Conservation (phyloP, 768 basidiomycete genomes). For the Kwoniella bestiolae region DNA sequence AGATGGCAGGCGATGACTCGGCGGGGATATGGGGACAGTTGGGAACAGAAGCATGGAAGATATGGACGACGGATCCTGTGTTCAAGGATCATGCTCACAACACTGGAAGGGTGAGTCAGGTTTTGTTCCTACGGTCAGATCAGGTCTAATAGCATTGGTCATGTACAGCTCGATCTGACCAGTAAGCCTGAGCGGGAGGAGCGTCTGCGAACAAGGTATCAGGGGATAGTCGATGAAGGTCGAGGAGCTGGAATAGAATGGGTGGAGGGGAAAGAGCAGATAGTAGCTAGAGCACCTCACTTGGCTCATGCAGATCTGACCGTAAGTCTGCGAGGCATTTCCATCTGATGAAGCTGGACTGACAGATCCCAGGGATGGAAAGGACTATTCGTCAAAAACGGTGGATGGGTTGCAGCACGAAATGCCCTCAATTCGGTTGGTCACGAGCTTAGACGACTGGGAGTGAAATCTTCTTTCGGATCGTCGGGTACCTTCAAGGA, state of each 20-base stretch:
- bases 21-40: slow-evolving; percentile 34
- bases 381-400: slow-evolving; percentile 39
- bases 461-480: slow-evolving; percentile 49
- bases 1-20: slow-evolving; percentile 28
- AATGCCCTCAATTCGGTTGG: slow-evolving; percentile 51
- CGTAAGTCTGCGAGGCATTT: slow-evolving; percentile 19
- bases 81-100: slow-evolving; percentile 48
- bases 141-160: background rate
- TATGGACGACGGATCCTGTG: slow-evolving; percentile 50
- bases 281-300: slow-evolving; percentile 36
- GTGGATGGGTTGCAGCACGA: slow-evolving; percentile 54
- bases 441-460: slow-evolving; percentile 32
- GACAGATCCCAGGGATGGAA: slow-evolving; percentile 46
- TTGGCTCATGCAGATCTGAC: slow-evolving; percentile 29
- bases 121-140: slow-evolving; percentile 1
- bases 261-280: slow-evolving; percentile 38
- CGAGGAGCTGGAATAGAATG: slow-evolving; percentile 34
- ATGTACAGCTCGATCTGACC: slow-evolving; percentile 32
- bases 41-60: slow-evolving; percentile 42
- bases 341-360: background rate
- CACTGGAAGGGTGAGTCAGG: slow-evolving; percentile 44
- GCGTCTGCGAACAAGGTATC: slow-evolving; percentile 28
- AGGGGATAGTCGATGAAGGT: slow-evolving; percentile 23
- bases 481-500: slow-evolving; percentile 44
- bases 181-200: slow-evolving; percentile 17